Base-by-base conservation (phyloP, 148 eudicot species). In the Tetragonia tetragonoides region DNA sequence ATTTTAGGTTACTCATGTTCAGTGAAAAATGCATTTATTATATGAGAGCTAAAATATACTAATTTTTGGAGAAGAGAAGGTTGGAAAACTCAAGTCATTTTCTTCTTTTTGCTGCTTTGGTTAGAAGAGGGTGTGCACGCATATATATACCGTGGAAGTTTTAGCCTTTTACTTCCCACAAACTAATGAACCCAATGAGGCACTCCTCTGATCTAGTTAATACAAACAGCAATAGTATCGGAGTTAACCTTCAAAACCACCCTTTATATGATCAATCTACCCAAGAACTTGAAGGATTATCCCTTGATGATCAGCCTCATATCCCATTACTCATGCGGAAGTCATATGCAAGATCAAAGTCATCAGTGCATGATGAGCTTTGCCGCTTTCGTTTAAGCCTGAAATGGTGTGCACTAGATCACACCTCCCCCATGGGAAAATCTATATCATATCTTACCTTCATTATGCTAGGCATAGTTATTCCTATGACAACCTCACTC, bases 381-480 rank as follows among this genome's bases (percentile, higher is more conserved):
- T 47, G 74, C 17, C 66, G 67, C 21, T 67, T 77, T 23, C 56
- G 79, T 40, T 57, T 69, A 59, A 68, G 74, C 56, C 54, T 77
- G 6, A 77, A 77, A 68, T 77, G 80, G 80, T 77, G 80, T 68
- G 80, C 80, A 41, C 74, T 77, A 68, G 80, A 77, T 59, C 80
- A 68, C 63, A 56, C 80, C 14, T 39, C 80, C 5, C 14, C 80
- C 57, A 5, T 77, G 40, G 80, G 80, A 34, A 77, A 61, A 68
- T 21, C 4, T 17, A 68, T 77, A 77, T 77, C 80, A 7, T 77
- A 77, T 44, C 40, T 77, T 23, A 77, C 54, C 54, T 77, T 77
- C 54, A 2, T 77, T 16, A 20, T 39, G 16, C 73, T 77, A 5
- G 80, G 67, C 18, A 24, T 77, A 17, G 10, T 77, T 8, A 24